Evolutionary conservation across 2,329 filamentous ascomycete genomes (phyloP).

Genomic region (Cladosporium sp.): DNA sequence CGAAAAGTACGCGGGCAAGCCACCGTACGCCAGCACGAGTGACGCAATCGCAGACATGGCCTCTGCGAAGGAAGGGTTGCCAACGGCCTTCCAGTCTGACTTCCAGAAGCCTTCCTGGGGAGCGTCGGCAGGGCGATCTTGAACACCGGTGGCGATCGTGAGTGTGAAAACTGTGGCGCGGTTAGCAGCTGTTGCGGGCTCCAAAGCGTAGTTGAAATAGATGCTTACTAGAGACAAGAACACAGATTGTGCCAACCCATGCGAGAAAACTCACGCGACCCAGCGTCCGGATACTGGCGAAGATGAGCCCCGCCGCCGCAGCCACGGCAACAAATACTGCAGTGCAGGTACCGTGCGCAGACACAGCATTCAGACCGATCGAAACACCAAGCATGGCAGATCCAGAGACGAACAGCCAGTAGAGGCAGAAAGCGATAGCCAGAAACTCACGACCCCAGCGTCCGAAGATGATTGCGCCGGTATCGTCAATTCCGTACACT

Average conservation of each 20-base stretch:
- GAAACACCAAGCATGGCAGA: conserved; percentile 10
- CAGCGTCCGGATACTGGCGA: conserved; percentile 35
- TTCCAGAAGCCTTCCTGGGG: conserved; percentile 26
- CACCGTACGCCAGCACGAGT: conserved; percentile 37
- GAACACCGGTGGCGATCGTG: conserved; percentile 31
- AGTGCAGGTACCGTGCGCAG: conserved; percentile 33
- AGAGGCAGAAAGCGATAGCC: conserved; percentile 19
- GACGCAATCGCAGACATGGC: conserved; percentile 19
- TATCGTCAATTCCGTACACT: conserved; percentile 57
- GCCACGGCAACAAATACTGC: conserved; percentile 39
- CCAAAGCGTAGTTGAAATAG: not conserved
- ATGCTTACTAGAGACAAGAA: conserved; percentile 19
- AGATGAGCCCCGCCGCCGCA: conserved; percentile 37
- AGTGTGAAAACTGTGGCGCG: conserved; percentile 25
- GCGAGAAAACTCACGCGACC: conserved; percentile 34
- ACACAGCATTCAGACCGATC: conserved; percentile 20
- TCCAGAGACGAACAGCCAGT: conserved; percentile 11
- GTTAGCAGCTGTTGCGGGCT: not conserved
- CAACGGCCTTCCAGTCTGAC: conserved; percentile 28
- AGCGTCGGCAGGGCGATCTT: conserved; percentile 33
- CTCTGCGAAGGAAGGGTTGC: conserved; percentile 5
- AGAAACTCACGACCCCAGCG: conserved; percentile 49
- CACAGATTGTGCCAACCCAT: conserved; percentile 30
- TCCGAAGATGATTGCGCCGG: conserved; percentile 52
- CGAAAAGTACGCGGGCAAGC: conserved; percentile 36